phyloP scores from a whole-genome alignment of 768 basidiomycete genomes.

The Boletus rex-veris region DNA sequence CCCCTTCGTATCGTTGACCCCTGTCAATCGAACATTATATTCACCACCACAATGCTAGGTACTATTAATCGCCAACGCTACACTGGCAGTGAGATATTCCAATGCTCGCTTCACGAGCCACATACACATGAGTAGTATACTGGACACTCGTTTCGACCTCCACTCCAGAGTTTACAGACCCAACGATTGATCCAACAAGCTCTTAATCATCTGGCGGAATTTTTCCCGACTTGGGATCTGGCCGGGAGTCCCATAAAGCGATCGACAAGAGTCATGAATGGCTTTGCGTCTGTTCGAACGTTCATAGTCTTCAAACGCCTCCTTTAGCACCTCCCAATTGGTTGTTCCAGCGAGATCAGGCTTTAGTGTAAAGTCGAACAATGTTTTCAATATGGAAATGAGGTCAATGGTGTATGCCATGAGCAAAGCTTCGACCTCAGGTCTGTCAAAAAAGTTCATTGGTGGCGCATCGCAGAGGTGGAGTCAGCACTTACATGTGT shows the following conservation, averaged over 20 bases:
- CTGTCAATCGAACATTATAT: too few relatives aligned
- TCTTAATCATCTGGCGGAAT: neutral
- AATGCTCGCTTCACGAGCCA: too few relatives aligned
- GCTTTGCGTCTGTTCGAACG: neutral
- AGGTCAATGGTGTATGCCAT: slow-evolving; percentile 6
- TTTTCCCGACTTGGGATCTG: neutral
- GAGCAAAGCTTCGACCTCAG: neutral
- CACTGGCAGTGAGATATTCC: too few relatives aligned
- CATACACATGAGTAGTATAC: too few relatives aligned
- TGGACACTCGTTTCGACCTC: too few relatives aligned
- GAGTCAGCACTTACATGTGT: neutral
- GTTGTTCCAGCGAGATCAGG: slow-evolving; percentile 5
- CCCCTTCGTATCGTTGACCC: too few relatives aligned
- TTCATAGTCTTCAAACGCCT: slow-evolving; percentile 4
- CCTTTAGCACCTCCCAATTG: slow-evolving; percentile 3
- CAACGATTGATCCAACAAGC: neutral
- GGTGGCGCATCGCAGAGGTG: neutral
- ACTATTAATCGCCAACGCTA: too few relatives aligned
- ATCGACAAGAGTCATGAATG: neutral
- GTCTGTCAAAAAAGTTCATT: neutral
- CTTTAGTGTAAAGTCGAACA: slow-evolving; percentile 5
- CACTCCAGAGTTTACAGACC: neutral
- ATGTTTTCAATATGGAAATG: neutral
- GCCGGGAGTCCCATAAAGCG: neutral
- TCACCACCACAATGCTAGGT: too few relatives aligned